Evolutionary conservation across 2,329 filamentous ascomycete genomes (phyloP).

Genomic region (Septoria petroselini): DNA sequence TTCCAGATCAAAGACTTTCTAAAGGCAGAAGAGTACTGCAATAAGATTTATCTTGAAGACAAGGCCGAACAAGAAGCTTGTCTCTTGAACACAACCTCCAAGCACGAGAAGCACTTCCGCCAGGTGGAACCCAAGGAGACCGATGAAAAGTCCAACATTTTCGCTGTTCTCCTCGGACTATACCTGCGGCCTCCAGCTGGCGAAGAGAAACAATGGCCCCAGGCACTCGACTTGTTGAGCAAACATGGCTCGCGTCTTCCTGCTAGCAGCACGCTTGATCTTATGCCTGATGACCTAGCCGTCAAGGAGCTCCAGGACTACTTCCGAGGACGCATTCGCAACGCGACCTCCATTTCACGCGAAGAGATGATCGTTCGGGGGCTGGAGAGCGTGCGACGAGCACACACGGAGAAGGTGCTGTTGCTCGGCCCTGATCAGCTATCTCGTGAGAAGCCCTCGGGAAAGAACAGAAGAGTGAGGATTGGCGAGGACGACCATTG

Average conservation of each 20-base stretch:
- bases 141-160: conserved; percentile 66
- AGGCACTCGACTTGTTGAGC: conserved; percentile 82
- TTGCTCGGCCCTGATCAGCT: conserved; percentile 67
- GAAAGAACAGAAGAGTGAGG: conserved; percentile 66
- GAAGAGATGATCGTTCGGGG: conserved; percentile 74
- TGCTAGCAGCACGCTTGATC: conserved; percentile 75
- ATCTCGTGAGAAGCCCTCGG: conserved; percentile 56
- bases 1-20: conserved; percentile 83
- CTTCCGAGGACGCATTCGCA: conserved; percentile 85
- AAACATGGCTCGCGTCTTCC: conserved; percentile 90
- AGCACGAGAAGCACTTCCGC: conserved; percentile 36
- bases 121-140: conserved; percentile 53
- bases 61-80: conserved; percentile 36
- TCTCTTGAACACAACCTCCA: conserved; percentile 24
- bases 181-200: conserved; percentile 79
- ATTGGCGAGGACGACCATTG: conserved; percentile 87
- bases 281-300: conserved; percentile 78
- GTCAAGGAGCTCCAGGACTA: conserved; percentile 81
- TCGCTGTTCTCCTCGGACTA: conserved; percentile 83
- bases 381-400: conserved; percentile 72
- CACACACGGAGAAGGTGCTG: conserved; percentile 70
- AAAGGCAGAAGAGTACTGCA: conserved; percentile 98
- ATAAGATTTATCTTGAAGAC: conserved; percentile 67
- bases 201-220: conserved; percentile 61
- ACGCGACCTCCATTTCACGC: conserved; percentile 77